These are phyloP conservation scores for Metarhizium brunneum DNA, from an alignment of 2,329 filamentous ascomycete genomes.

Conservation along the genomic window DNA sequence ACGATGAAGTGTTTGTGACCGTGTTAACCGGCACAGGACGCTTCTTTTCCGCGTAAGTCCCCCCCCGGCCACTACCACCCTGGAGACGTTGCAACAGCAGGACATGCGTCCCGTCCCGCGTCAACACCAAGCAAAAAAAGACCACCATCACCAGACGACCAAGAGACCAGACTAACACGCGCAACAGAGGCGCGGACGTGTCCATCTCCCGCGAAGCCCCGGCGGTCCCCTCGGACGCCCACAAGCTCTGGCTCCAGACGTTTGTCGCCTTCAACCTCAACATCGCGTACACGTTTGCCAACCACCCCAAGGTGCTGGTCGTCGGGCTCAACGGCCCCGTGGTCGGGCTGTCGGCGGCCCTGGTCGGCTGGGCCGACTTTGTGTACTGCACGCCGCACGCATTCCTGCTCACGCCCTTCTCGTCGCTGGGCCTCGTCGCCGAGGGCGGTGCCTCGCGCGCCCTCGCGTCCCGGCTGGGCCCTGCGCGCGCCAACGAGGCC, in stretches of 20 bases:
- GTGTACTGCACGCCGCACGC: constrained; percentile 75
- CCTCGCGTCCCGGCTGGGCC: constrained; percentile 71
- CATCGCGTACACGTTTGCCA: constrained; percentile 82
- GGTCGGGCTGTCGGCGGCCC: constrained; percentile 77
- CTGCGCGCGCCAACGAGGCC: constrained; percentile 80
- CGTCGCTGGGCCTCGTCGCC: constrained; percentile 77
- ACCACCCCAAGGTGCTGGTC: constrained; percentile 88
- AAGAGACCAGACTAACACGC: too few relatives aligned
- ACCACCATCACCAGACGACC: too few relatives aligned
- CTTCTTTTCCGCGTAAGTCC: constrained; percentile 74
- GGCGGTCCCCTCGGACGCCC: constrained; percentile 26
- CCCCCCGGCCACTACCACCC: background rate
- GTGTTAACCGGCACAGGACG: constrained; percentile 75
- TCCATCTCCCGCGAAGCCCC: constrained; percentile 38
- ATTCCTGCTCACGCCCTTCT: constrained; percentile 87
- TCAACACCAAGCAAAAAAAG: too few relatives aligned
- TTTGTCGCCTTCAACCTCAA: constrained; percentile 86
- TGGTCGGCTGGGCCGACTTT: constrained; percentile 81
- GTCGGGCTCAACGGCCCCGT: constrained; percentile 87
- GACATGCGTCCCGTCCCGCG: too few relatives aligned
- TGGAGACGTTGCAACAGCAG: too few relatives aligned
- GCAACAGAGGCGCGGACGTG: constrained; percentile 67
- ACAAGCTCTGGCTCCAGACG: constrained; percentile 50
- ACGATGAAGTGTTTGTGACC: constrained; percentile 76
- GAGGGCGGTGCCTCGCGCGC: constrained; percentile 76